Evolutionary conservation across 306 rosid genomes (phyloP).

Genomic region (Cicer bijugum): DNA sequence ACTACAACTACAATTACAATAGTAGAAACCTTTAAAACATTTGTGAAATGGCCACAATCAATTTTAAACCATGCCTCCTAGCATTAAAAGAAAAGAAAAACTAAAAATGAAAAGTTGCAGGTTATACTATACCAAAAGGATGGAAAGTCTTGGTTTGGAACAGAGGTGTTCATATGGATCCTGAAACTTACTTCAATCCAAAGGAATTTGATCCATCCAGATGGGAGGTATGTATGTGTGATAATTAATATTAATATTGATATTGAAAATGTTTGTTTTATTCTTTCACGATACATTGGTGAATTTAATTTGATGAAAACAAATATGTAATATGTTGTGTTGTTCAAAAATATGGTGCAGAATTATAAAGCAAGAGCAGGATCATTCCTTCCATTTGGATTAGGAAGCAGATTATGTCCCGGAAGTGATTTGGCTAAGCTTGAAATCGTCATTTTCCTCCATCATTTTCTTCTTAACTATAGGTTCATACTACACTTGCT

Average conservation of each 20-base stretch:
- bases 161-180: conserved; percentile 75
- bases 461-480: conserved; percentile 65
- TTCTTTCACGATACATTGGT: background rate
- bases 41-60: background rate
- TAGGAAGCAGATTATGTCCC: conserved; percentile 66
- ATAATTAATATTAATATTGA: background rate
- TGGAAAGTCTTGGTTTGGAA: conserved; percentile 78
- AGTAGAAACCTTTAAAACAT: background rate
- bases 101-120: conserved; percentile 39
- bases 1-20: background rate
- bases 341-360: conserved; percentile 46
- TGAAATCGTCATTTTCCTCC: conserved; percentile 64
- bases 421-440: conserved; percentile 67
- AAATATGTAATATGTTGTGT: conserved; percentile 11
- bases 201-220: conserved; percentile 63
- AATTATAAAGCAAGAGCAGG: conserved; percentile 58
- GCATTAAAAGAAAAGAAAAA: background rate
- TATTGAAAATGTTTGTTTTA: background rate
- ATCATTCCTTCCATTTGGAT: conserved; percentile 66
- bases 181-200: conserved; percentile 60
- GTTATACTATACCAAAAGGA: conserved; percentile 69
- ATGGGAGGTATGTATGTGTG: conserved; percentile 60
- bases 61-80: background rate
- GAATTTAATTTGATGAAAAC: conserved; percentile 7
- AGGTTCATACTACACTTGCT: conserved; percentile 41